Evolutionary conservation across 768 basidiomycete genomes (phyloP), one percentile per base, ranked within the genome.

Genomic region (Phaffia tasmanica): DNA sequence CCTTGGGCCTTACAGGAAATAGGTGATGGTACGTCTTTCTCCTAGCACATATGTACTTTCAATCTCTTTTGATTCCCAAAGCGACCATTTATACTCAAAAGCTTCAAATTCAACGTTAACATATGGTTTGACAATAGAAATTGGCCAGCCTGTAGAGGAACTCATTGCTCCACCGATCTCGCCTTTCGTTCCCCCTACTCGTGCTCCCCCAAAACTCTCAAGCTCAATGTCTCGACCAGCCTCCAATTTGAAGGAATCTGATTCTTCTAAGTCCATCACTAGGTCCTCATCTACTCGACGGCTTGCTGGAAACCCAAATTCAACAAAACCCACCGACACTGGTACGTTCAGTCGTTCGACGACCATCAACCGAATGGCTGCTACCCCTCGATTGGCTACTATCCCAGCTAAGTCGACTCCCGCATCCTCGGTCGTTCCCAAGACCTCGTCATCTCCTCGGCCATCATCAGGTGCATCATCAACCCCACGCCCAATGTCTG

Each of bases 1-100:
- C 81, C 81, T 4, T 95, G 90, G 89, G 84, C 87, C 0, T 74
- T 93, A 63, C 86, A 89, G 74, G 94, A 97, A 73, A 89, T 98
- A 50, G 82, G 84, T 51, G 83, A 87, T 72, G 82, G 89, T 88
- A 69, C 71, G 86, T 80, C 19, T 42, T 15, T 69, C 47, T 69
- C 23, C n/a, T n/a, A n/a, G 50, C 48, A 42, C 6, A 5, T 11
- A 42, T 42, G 11, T 11, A 27, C 59, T 51, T 19, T 48, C 48
- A 29, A 47, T 46, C 23, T 65, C 63, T 1, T 55, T 48, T 30
- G 16, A 54, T 35, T 46, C 15, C 18, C 50, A n/a, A 50, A 53
- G 50, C 72, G 29, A 55, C 51, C 46, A 7, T 15, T 63, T 64
- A 48, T 62, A 59, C 59, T 57, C 30, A 42, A 42, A 42, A 11